phyloP scores from a whole-genome alignment of 2,329 filamentous ascomycete genomes.

The Diaporthe sp. region DNA sequence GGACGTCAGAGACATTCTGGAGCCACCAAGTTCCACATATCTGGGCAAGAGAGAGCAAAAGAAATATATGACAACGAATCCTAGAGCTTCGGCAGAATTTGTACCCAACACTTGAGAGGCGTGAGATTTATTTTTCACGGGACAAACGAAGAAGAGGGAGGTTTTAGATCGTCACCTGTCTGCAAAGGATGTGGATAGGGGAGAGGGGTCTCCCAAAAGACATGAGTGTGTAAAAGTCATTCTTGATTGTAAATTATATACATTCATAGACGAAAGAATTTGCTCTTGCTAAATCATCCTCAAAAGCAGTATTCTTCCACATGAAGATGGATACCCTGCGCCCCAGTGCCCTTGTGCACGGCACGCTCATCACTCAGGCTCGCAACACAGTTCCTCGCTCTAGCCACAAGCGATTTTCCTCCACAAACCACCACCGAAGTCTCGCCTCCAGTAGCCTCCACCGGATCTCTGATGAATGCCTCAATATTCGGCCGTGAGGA shows the following conservation, averaged over 20 bases:
- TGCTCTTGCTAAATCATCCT: neutral
- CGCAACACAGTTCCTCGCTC: conserved; percentile 68
- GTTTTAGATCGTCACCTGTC: no score
- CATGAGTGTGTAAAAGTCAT: neutral
- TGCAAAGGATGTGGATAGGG: neutral
- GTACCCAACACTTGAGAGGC: no score
- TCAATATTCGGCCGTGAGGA: conserved; percentile 64
- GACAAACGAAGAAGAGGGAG: no score
- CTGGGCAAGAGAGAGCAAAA: no score
- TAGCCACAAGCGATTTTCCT: conserved; percentile 66
- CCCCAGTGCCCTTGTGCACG: conserved; percentile 74
- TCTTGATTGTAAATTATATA: conserved; percentile 20
- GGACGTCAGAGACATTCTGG: no score
- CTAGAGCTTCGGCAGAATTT: no score
- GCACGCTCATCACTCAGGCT: conserved; percentile 71
- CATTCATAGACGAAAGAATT: neutral
- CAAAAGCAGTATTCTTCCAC: conserved; percentile 68
- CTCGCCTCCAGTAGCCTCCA: conserved; percentile 71
- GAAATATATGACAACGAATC: no score
- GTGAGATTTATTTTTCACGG: no score
- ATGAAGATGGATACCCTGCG: conserved; percentile 72
- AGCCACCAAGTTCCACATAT: no score
- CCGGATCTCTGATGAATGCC: conserved; percentile 64
- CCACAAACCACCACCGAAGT: conserved; percentile 74
- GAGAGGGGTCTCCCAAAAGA: no score